These are phyloP conservation scores for Lipomyces starkeyi DNA, from an alignment of 805 yeast species.

Conservation along the genomic window DNA sequence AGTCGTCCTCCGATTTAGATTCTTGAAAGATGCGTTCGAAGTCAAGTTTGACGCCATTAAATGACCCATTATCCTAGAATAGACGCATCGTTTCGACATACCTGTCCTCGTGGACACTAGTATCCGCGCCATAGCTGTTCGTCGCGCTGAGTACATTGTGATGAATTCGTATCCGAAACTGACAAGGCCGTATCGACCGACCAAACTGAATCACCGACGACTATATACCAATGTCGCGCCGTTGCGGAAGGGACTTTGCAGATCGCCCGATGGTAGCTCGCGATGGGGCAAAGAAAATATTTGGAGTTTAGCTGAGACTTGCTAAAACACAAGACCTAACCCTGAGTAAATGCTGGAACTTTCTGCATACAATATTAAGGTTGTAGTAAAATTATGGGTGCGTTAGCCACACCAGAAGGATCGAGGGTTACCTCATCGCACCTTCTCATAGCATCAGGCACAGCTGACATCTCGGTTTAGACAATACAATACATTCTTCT, in stretches of 20 bases:
- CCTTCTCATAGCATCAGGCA: neutral
- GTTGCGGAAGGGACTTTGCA: neutral
- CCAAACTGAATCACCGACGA: neutral
- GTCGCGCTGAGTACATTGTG: constrained; percentile 14
- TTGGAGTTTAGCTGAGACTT: no score
- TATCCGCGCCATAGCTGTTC: constrained; percentile 15
- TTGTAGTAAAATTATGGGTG: neutral
- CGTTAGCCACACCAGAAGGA: neutral
- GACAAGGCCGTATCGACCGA: neutral
- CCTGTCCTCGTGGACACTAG: neutral
- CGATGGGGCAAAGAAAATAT: no score
- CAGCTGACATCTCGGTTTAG: neutral
- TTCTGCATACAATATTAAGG: neutral
- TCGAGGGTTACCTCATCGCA: neutral
- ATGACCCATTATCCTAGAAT: neutral
- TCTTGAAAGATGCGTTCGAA: constrained; percentile 2
- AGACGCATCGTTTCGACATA: constrained; percentile 7
- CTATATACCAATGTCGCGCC: neutral
- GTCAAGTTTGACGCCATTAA: constrained; percentile 12
- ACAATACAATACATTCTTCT: neutral
- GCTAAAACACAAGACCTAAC: neutral
- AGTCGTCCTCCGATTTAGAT: neutral
- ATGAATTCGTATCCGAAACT: neutral
- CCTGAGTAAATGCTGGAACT: neutral
- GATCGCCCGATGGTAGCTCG: no score